These are phyloP conservation scores for Moricandia arvensis DNA, from an alignment of 345 rosid species.

Conservation along the genomic window DNA sequence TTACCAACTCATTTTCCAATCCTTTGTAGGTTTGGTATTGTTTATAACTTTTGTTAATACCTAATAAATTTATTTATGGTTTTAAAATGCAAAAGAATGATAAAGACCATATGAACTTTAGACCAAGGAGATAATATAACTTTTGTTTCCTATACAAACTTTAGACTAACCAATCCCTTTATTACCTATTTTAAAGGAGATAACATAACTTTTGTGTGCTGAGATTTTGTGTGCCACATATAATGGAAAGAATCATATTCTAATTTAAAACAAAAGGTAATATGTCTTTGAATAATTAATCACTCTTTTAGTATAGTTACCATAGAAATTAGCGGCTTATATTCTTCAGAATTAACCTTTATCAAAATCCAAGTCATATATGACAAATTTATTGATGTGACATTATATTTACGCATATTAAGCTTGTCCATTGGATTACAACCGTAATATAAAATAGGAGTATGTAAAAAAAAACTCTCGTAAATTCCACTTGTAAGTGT, in stretches of 20 bases:
- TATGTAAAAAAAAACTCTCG: neutral
- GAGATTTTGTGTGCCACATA: conserved; percentile 39
- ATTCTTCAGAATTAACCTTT: conserved; percentile 14
- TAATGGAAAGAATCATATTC: conserved; percentile 41
- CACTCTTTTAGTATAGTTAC: conserved; percentile 10
- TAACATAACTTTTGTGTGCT: neutral
- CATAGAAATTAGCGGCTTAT: conserved; percentile 25
- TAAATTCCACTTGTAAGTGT: neutral
- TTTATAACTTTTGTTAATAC: neutral
- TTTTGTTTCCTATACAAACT: conserved; percentile 25
- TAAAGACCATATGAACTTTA: conserved; percentile 25
- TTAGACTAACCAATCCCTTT: conserved; percentile 33
- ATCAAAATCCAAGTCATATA: conserved; percentile 25
- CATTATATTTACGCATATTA: conserved; percentile 9
- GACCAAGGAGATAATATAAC: conserved; percentile 35
- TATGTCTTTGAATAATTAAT: conserved; percentile 27
- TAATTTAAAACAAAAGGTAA: conserved; percentile 26
- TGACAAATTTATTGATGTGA: conserved; percentile 38
- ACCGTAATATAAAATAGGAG: neutral
- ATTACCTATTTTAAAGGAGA: neutral
- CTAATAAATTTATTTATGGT: neutral
- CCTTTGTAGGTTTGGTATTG: neutral
- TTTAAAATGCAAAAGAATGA: conserved; percentile 27
- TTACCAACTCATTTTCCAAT: neutral
- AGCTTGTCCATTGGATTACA: conserved; percentile 21